These are phyloP conservation scores for Talaromyces sp. DNA, from an alignment of 2,329 filamentous ascomycete genomes.

Conservation along the genomic window DNA sequence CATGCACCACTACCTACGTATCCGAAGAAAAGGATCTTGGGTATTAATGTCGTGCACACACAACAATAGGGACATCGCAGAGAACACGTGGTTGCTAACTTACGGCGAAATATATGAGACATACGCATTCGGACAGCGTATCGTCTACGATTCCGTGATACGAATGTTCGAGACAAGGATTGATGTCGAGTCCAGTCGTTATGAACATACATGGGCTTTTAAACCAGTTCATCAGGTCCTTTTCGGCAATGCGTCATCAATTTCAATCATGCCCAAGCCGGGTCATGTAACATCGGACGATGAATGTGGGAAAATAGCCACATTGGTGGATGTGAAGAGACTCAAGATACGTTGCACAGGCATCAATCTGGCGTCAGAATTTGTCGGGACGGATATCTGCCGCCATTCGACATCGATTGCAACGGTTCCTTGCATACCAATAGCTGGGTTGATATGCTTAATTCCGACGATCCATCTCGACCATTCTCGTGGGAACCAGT, in stretches of 20 bases:
- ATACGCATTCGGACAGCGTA: background rate
- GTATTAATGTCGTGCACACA: background rate
- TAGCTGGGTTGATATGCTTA: background rate
- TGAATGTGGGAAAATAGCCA: background rate
- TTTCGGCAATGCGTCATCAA: background rate
- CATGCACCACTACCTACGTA: background rate
- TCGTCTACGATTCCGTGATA: background rate
- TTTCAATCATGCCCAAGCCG: background rate
- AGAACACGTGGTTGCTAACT: slow-evolving; percentile 5
- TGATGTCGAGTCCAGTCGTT: background rate
- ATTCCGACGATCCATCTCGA: background rate
- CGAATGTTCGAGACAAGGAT: background rate
- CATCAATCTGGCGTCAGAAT: background rate
- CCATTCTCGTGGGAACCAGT: background rate
- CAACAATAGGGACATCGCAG: background rate
- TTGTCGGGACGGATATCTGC: background rate
- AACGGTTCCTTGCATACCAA: slow-evolving; percentile 4
- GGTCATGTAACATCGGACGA: background rate
- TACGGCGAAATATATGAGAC: background rate
- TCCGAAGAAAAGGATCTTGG: background rate
- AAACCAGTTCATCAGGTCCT: background rate
- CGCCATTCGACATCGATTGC: background rate
- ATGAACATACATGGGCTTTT: no score
- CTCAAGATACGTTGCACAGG: background rate
- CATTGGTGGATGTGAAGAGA: background rate